A percentile compares a stretch with the other conserved stretches of the same genome.
These are phyloP conservation scores for Cercophora samala DNA, from an alignment of 495 filamentous ascomycete genomes.

Conservation along the genomic window DNA sequence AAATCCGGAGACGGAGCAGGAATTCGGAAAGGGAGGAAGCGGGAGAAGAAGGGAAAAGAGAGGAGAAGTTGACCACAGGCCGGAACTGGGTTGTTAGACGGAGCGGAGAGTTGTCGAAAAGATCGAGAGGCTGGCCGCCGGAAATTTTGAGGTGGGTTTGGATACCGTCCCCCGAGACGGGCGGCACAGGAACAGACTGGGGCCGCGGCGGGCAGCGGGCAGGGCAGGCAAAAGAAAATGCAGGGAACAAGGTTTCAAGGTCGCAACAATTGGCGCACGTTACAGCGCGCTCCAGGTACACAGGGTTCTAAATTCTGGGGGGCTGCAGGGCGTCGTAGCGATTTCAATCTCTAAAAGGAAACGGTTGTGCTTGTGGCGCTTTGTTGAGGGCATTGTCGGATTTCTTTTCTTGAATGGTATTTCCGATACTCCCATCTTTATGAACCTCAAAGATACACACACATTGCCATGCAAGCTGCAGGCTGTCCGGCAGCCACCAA, in stretches of 20 bases:
- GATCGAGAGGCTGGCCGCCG: constrained; percentile 12
- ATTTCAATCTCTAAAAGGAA: background rate
- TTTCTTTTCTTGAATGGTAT: background rate
- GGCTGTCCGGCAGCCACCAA: background rate
- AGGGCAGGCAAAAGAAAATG: constrained; percentile 6
- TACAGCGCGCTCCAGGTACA: constrained; percentile 6
- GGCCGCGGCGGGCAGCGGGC: background rate
- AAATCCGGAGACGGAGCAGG: constrained; percentile 16
- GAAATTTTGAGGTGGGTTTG: constrained; percentile 30
- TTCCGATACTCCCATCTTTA: background rate
- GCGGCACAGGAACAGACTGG: constrained; percentile 10
- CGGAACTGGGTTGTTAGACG: constrained; percentile 1
- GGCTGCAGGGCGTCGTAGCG: background rate
- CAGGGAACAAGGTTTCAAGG: constrained; percentile 27
- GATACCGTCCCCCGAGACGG: constrained; percentile 1
- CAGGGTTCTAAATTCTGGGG: background rate
- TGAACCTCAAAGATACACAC: background rate
- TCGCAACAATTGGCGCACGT: constrained; percentile 23
- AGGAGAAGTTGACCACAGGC: constrained; percentile 28
- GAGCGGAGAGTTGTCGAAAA: constrained; percentile 13
- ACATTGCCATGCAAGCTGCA: background rate
- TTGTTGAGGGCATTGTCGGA: constrained; percentile 3
- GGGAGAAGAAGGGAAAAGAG: constrained; percentile 18
- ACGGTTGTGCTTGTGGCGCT: background rate
- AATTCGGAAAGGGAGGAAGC: constrained; percentile 14